Percentiles rank a stretch among this genome's conserved stretches.
These are phyloP conservation scores for Fusarium sp. DNA, from an alignment of 2,329 filamentous ascomycete species.

Conservation along the genomic window DNA sequence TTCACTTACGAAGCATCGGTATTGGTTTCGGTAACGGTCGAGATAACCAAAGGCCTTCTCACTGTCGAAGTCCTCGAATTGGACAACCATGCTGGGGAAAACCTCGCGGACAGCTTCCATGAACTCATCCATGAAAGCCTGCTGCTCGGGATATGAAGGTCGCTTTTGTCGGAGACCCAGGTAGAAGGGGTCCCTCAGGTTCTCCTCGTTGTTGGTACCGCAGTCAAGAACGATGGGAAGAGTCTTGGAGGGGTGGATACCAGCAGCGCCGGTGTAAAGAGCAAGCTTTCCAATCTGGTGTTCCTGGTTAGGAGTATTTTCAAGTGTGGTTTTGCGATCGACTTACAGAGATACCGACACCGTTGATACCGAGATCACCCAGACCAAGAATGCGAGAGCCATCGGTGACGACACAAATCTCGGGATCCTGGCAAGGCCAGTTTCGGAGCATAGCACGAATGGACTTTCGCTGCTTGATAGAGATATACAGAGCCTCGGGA, in stretches of 20 bases:
- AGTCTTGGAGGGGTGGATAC: conserved; percentile 89
- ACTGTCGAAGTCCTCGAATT: conserved; percentile 98
- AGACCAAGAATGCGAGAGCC: conserved; percentile 92
- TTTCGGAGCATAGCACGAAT: conserved; percentile 89
- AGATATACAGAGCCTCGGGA: conserved; percentile 95
- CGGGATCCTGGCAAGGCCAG: conserved; percentile 88
- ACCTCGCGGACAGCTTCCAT: conserved; percentile 89
- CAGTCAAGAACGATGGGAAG: conserved; percentile 75
- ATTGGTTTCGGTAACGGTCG: conserved; percentile 84
- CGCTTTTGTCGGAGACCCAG: conserved; percentile 89
- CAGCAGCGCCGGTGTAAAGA: conserved; percentile 93
- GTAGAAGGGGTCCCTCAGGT: conserved; percentile 79
- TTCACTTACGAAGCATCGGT: conserved; percentile 79
- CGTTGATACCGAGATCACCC: conserved; percentile 94
- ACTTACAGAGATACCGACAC: conserved; percentile 92
- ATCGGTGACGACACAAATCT: conserved; percentile 97
- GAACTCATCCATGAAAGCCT: conserved; percentile 95
- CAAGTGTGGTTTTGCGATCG: background rate
- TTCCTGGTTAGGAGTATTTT: conserved; percentile 29
- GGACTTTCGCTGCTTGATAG: conserved; percentile 91
- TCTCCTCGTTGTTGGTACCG: conserved; percentile 72
- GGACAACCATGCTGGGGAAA: conserved; percentile 75
- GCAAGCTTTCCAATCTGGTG: conserved; percentile 86
- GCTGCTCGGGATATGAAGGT: conserved; percentile 78
- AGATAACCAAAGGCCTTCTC: conserved; percentile 90